Evolutionary conservation across 1,284 basidiomycete genomes (phyloP).

Genomic region (Meira nashicola): DNA sequence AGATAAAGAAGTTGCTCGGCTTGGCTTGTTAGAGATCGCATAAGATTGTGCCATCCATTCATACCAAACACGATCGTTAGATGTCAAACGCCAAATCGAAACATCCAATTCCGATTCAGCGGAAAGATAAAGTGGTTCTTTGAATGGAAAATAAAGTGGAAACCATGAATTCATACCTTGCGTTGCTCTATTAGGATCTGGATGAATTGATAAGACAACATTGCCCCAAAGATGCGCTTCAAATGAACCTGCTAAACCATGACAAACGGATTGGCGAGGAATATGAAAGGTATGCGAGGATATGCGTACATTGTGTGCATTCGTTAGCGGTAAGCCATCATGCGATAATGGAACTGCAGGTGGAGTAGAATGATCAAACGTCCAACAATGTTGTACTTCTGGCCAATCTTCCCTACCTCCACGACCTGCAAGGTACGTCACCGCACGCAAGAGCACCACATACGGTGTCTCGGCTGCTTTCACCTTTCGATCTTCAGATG

Average conservation of each 20-base stretch:
- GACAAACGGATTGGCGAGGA: conserved; percentile 86
- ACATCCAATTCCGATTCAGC: conserved; percentile 86
- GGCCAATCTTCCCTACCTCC: conserved; percentile 59
- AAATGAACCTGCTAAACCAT: conserved; percentile 97
- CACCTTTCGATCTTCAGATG: conserved; percentile 9
- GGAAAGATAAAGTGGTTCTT: conserved; percentile 90
- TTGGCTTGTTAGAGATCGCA: conserved; percentile 55
- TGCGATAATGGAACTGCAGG: conserved; percentile 2
- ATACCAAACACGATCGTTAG: conserved; percentile 83
- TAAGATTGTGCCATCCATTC: conserved; percentile 96
- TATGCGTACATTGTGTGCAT: conserved; percentile 55
- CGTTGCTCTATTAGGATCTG: conserved; percentile 70
- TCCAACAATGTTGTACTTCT: conserved; percentile 91
- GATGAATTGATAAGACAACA: conserved; percentile 88
- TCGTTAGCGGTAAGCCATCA: conserved; percentile 53
- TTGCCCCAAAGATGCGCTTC: conserved; percentile 87
- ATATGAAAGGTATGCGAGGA: conserved; percentile 71
- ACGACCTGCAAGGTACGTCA: conserved; percentile 56
- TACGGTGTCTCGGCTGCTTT: conserved; percentile 84
- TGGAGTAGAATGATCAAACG: conserved; percentile 70
- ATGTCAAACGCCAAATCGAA: conserved; percentile 85
- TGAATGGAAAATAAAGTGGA: conserved; percentile 73
- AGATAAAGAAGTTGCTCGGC: conserved; percentile 12
- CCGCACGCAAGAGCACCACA: conserved; percentile 93
- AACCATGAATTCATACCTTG: conserved; percentile 98